Base-by-base conservation (phyloP, 2,329 filamentous ascomycete species). In the Tolypocladium tundrense region DNA sequence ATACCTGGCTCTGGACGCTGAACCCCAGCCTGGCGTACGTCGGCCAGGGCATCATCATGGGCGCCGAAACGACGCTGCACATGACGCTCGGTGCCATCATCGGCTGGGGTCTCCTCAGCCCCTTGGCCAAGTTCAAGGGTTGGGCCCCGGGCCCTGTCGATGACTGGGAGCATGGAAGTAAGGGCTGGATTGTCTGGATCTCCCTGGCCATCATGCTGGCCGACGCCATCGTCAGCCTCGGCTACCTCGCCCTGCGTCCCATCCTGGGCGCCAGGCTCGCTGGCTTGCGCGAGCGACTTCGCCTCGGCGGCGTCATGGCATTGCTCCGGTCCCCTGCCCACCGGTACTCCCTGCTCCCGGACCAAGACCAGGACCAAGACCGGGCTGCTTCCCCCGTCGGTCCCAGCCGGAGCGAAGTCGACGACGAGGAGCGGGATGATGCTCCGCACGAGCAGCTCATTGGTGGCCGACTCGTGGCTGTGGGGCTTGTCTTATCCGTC, bases 181-280 rank as follows among this genome's bases (percentile, higher is more conserved):
- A 97, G 74, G 94, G 93, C 43, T 99, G 94, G 94, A 97, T 99
- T 60, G 90, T 99, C 0, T 99, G 94, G 94, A 80, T 96, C 2
- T 96, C 91, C 40, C 77, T 99, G 37, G 90, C 94, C 4, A 97
- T 99, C 63, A 99, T 99, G 94, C 80, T 99, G 33, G 90, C 90
- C 27, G 94, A 99, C 72, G 91, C 93, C 0, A 80, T 99, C 4
- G 83, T 97, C 61, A 97, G 89, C 66, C 82, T 99, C 11, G 85
- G 88, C 1, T 91, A 92, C 78, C 81, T 97, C 45, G 77, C 88
- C 1, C 63, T 88, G 2, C 83, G 83, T 4, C 87, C 90, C 0
- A 61, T 88, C 0, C 69, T 69, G 27, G 40, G 27, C 1, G 8
- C 4, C 10, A 27, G 13, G n/a, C 53, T 55, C n/a, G 16, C n/a